A percentile compares a stretch with the other conserved stretches of the same genome.
Conservation (phyloP, 1,139 yeast genomes). For the Kodamaea derodonti region DNA sequence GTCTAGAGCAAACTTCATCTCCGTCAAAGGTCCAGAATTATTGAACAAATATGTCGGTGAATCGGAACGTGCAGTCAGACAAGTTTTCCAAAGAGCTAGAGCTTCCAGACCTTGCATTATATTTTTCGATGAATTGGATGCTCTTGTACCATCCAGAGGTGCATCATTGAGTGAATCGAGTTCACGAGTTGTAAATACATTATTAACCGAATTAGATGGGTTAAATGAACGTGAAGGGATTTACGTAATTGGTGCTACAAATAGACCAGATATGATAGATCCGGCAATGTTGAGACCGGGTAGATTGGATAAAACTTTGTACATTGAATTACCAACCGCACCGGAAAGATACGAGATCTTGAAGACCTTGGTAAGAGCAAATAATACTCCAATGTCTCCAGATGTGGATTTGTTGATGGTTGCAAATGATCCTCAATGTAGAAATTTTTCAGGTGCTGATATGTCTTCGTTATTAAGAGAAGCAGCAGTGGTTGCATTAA, state of each 20-base stretch:
- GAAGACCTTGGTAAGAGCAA: conserved; percentile 65
- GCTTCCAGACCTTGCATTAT: conserved; percentile 95
- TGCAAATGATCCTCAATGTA: conserved; percentile 74
- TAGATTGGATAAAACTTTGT: conserved; percentile 86
- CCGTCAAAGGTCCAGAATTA: conserved; percentile 95
- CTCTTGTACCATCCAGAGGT: conserved; percentile 92
- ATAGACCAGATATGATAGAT: conserved; percentile 97
- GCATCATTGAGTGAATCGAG: conserved; percentile 84
- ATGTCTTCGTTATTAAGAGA: conserved; percentile 87
- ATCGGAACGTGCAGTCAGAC: conserved; percentile 90
- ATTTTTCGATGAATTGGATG: conserved; percentile 94
- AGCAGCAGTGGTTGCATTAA: conserved; percentile 86
- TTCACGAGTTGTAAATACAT: conserved; percentile 89
- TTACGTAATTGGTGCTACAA: conserved; percentile 94
- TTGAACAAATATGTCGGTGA: conserved; percentile 96
- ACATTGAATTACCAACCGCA: conserved; percentile 81
- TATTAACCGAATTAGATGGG: conserved; percentile 92
- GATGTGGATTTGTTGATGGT: conserved; percentile 59
- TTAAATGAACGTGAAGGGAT: conserved; percentile 89
- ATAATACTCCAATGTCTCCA: conserved; percentile 69
- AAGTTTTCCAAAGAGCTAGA: conserved; percentile 89
- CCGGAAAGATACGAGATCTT: conserved; percentile 79
- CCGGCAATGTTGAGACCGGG: conserved; percentile 99
- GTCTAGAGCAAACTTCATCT: conserved; percentile 92
- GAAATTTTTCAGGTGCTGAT: conserved; percentile 95